Base-by-base conservation (phyloP, 345 rosid genomes). In the Euphorbia tirucalli region DNA sequence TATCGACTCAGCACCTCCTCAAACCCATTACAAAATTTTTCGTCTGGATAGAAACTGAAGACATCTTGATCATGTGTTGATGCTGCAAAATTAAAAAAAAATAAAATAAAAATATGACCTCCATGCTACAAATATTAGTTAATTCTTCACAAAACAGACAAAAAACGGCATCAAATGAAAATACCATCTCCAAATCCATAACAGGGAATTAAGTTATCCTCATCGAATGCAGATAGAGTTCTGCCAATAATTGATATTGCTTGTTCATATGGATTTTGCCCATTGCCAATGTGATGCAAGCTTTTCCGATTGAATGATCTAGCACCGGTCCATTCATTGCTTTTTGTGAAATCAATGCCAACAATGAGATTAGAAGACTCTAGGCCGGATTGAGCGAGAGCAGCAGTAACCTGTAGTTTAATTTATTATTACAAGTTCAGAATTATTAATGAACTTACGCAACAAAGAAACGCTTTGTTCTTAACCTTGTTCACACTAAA, bases 311-410 rank as follows among this genome's bases (percentile, higher is more conserved):
- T 81, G 79, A 88, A 90, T 52, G 97, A 92, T 69, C 89, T 85
- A n/a, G 81, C 79, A 75, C 98, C 95, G 81, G 97, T 92, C 98
- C 98, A 92, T 48, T 94, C 97, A 6, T 94, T 94, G 88, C 98
- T 94, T 84, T 94, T 94, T 1, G 98, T 94, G 82, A 92, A 89
- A 82, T 92, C 98, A 71, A 94, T 87, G 70, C 96, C 97, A 54
- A 94, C 95, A 21, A 94, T 94, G 60, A 94, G 85, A 79, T 94
- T 94, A 44, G 97, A 90, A 35, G 98, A 94, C 83, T 92, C 98
- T n/a, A 94, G 83, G 49, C 98, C 98, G 56, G 97, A 87, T 62
- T 89, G 85, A 24, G 90, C 68, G 28, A 93, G 93, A 21, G 96
- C 97, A 78, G 83, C 84, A 31, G 96, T 87, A 44, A 94, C 97